Base-by-base conservation (phyloP, 1,139 yeast genomes). In the Zygosaccharomyces pseudobailii region DNA sequence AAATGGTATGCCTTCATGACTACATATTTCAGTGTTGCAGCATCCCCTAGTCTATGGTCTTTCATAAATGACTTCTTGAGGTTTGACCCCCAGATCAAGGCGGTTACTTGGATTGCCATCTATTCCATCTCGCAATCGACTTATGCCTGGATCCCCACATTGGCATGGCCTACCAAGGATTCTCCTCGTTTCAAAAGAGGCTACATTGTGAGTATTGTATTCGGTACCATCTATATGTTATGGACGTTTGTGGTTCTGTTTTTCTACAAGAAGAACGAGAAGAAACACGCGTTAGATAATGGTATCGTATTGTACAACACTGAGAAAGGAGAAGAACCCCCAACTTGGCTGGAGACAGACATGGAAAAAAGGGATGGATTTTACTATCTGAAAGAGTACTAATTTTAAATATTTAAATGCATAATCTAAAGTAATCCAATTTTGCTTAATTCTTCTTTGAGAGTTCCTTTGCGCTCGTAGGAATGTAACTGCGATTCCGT, bases 221-320 rank as follows among this genome's bases (percentile, higher is more conserved):
- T 75, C 53, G 82, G 80, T 3, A 71, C 72, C 36, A 66, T 75
- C n/a, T 73, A 80, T 55, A 69, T 72, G 28, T 45, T 75, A 3
- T 78, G 84, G 83, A 75, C 84, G 0, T 67, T 78, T 46, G 72
- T 78, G 9, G 84, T 79, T 5, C 70, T 81, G 50, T 76, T 68
- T 58, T 73, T 79, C 55, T 82, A 80, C 67, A 82, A 81, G 66
- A 71, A 71, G 36, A 77, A 79, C 46, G 88, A 83, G 59, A 73
- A 75, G 54, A 67, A 64, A 45, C 67, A 73, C 51, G 84, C 85
- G 6, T 59, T 70, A 36, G 76, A 72, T 23, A 79, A 80, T 55
- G 84, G 84, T 27, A 78, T 79, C 48, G 68, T 72, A 25, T 44
- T 66, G 13, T 66, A 62, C 52, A 60, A 66, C 41, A 57, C 62